Evolutionary conservation across 2,329 filamentous ascomycete genomes (phyloP), one percentile per base, ranked within the genome.

Genomic region (Scytalidium sp.): DNA sequence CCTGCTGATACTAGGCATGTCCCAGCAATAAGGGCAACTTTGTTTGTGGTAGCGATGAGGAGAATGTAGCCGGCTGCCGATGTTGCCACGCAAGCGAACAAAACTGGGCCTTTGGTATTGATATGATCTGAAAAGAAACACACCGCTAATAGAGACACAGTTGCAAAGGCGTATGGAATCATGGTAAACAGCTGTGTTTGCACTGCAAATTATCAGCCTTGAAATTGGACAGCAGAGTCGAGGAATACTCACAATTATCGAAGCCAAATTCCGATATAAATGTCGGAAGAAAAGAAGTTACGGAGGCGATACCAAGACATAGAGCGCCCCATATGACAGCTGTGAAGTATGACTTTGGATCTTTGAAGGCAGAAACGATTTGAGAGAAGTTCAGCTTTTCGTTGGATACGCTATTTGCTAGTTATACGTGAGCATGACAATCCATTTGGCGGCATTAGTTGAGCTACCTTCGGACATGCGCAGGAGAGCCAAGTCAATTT

Each of bases 401-500:
- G 41, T 45, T 23, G 22, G 39, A 40, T 19, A 49, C 46, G 49
- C 29, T 55, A 43, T 22, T 19, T 19, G 45, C 53, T 47, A 25
- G 43, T 41, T 2, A 40, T 13, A 22, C 29, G 27, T 40, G 41
- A n/a, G 45, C 9, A 20, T 22, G 15, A 45, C 46, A 51, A 21
- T 48, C 13, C 25, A 29, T 13, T 29, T 8, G 25, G 13, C 7
- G 25, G 13, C 7, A 7, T 29, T 29, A 8, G 25, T 29, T 8
- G 13, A 41, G 22, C 50, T 49, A 45, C 54, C 51, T 50, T 55
- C 52, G 43, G 53, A 20, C 55, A 52, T 19, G 46, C 48, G 19
- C 45, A 52, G 41, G 47, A 53, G 23, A 15, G 32, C 43, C 48
- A 55, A 19, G 44, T 56, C 47, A 50, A 54, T 46, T 47, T 56